Base-by-base conservation (phyloP, 805 yeast species). In the Cyberlindnera lachancei region DNA sequence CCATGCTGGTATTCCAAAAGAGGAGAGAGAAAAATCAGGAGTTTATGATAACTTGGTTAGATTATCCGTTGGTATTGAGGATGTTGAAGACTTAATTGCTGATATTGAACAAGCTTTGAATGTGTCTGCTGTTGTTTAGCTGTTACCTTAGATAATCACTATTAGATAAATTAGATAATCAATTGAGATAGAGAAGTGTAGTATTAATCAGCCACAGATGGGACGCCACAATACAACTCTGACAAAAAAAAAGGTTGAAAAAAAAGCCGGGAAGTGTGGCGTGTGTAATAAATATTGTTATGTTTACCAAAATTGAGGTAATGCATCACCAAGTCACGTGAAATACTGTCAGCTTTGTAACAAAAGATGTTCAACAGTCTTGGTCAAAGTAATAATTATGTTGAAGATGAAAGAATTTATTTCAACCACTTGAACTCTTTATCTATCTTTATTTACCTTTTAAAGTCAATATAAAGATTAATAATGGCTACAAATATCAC, bases 401-500 rank as follows among this genome's bases (percentile, higher is more conserved):
- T n/a, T n/a, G n/a, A n/a, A n/a, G n/a, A n/a, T n/a, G n/a, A n/a
- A n/a, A n/a, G n/a, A n/a, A n/a, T n/a, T n/a, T n/a, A n/a, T n/a
- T n/a, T n/a, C n/a, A n/a, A n/a, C 10, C 21, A 19, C 21, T 19
- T 7, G 21, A 19, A 19, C 10, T 8, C 21, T 10, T 10, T 19
- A 10, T 19, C 10, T 10, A 19, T 19, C 7, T 19, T 10, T 7
- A 10, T n/a, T 3, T 17, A 13, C 18, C 7, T 11, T 15, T 8
- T 16, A n/a, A 13, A 27, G n/a, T n/a, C n/a, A n/a, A n/a, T n/a
- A n/a, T 15, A 3, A 13, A 27, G 13, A 18, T n/a, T 14, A n/a
- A 34, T 8, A 18, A 90, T 90, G 96, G 92, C 96, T 44, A 79
- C 95, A 25, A 90, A 90, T 56, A 86, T 90, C 58, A 87, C 96